These are phyloP conservation scores for Zalaria sp. DNA, from an alignment of 2,329 filamentous ascomycete species.

Conservation along the genomic window DNA sequence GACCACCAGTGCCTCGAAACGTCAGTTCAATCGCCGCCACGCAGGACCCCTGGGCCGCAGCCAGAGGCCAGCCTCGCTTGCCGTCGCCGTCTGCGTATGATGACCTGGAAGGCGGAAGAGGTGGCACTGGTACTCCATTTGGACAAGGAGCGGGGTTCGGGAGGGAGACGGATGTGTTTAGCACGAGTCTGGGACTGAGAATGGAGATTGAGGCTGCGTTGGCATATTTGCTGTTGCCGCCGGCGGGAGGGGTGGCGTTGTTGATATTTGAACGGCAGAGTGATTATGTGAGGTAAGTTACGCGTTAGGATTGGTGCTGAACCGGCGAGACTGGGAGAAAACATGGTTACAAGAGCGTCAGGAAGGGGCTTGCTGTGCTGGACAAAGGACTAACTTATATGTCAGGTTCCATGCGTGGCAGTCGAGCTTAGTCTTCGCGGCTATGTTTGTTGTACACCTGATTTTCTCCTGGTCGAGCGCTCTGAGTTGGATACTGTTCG, in stretches of 20 bases:
- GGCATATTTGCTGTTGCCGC: constrained; percentile 76
- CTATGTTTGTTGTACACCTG: constrained; percentile 60
- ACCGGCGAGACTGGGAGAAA: neutral
- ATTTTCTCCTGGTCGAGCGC: constrained; percentile 75
- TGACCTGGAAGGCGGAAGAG: constrained; percentile 17
- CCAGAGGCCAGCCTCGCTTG: constrained; percentile 24
- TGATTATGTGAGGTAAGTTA: constrained; percentile 71
- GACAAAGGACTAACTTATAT: neutral
- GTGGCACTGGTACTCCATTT: constrained; percentile 11
- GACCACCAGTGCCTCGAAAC: constrained; percentile 13
- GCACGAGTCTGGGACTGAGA: constrained; percentile 75
- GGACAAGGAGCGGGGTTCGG: constrained; percentile 29
- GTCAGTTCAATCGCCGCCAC: constrained; percentile 12
- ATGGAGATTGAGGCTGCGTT: constrained; percentile 83
- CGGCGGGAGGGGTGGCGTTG: constrained; percentile 70
- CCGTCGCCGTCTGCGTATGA: constrained; percentile 19
- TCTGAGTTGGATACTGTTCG: constrained; percentile 70
- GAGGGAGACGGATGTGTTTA: constrained; percentile 58
- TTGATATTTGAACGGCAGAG: constrained; percentile 84
- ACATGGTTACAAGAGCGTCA: neutral
- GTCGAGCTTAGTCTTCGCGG: constrained; percentile 18
- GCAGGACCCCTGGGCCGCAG: constrained; percentile 25
- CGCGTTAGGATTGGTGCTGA: neutral
- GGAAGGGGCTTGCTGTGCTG: neutral
- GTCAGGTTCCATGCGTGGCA: constrained; percentile 92